Conservation (phyloP, 2,329 filamentous ascomycete genomes). For the Apiospora koreana region DNA sequence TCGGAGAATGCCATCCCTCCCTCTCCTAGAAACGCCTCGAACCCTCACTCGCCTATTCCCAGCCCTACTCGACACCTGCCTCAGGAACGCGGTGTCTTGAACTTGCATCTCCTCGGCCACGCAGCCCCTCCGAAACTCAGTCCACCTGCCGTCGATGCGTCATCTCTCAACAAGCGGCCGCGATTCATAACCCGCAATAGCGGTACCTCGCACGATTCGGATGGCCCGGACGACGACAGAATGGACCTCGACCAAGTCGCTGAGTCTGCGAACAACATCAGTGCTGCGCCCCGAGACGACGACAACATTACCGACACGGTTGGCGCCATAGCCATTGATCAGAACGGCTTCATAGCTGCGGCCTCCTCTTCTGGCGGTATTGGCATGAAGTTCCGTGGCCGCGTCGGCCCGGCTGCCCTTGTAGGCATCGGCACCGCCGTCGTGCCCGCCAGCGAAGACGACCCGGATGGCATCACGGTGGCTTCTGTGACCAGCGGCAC, state of each 20-base stretch:
- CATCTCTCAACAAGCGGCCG: slow-evolving; percentile 18
- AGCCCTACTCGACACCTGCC: slow-evolving; percentile 17
- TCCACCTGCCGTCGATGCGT: neutral
- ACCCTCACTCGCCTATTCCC: slow-evolving; percentile 18
- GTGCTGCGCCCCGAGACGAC: slow-evolving; percentile 50
- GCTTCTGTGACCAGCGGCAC: slow-evolving; percentile 91
- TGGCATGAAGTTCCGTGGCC: slow-evolving; percentile 94
- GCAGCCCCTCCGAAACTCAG: slow-evolving; percentile 13
- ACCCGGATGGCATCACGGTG: slow-evolving; percentile 69
- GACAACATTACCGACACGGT: slow-evolving; percentile 86
- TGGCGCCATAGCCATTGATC: slow-evolving; percentile 91
- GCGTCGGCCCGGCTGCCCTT: slow-evolving; percentile 88
- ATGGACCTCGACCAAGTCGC: neutral
- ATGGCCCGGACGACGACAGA: slow-evolving; percentile 6
- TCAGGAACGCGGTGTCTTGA: slow-evolving; percentile 24
- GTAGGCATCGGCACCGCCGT: slow-evolving; percentile 90
- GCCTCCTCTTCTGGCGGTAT: slow-evolving; percentile 97
- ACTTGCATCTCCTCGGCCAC: slow-evolving; percentile 28
- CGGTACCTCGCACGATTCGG: neutral
- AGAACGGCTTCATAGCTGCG: slow-evolving; percentile 83
- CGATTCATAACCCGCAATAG: slow-evolving; percentile 14
- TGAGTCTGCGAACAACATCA: neutral
- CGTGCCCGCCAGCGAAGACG: slow-evolving; percentile 72
- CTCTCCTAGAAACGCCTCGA: slow-evolving; percentile 11
- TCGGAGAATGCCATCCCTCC: slow-evolving; percentile 16